These are phyloP conservation scores for Trichoderma oligosporum DNA, from an alignment of 2,329 filamentous ascomycete genomes.

Conservation along the genomic window DNA sequence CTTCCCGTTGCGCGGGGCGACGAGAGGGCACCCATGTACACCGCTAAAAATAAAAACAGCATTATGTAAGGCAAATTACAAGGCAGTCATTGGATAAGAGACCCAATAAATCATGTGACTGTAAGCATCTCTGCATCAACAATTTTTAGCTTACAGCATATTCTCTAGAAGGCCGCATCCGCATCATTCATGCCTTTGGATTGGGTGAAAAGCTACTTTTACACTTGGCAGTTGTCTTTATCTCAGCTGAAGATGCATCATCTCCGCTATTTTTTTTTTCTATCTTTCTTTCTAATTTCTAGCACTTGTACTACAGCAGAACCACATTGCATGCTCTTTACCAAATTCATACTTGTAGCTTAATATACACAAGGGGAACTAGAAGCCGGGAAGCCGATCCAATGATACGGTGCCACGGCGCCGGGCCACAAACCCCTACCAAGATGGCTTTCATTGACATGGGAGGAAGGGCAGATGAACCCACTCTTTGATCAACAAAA, in stretches of 20 bases:
- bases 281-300: too few species aligned
- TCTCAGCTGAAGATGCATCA: too few species aligned
- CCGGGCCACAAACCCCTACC: slow-evolving; percentile 3
- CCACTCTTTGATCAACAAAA: neutral
- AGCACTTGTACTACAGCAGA: too few species aligned
- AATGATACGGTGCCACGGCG: slow-evolving; percentile 15
- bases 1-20: slow-evolving; percentile 25
- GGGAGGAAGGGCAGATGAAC: neutral
- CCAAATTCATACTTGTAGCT: too few species aligned
- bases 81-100: neutral
- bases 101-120: slow-evolving; percentile 13
- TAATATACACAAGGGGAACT: neutral
- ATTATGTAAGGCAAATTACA: neutral
- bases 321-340: too few species aligned
- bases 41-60: neutral
- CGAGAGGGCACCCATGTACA: slow-evolving; percentile 16
- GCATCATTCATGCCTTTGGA: too few species aligned
- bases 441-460: slow-evolving; percentile 2
- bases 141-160: too few species aligned
- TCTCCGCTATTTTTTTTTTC: too few species aligned
- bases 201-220: too few species aligned
- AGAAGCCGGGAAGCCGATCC: slow-evolving; percentile 1
- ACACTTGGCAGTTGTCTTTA: too few species aligned
- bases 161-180: too few species aligned
- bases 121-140: slow-evolving; percentile 20